Evolutionary conservation across 306 rosid genomes (phyloP), one percentile per base, ranked within the genome.

Genomic region (Cucurbita ficifolia): DNA sequence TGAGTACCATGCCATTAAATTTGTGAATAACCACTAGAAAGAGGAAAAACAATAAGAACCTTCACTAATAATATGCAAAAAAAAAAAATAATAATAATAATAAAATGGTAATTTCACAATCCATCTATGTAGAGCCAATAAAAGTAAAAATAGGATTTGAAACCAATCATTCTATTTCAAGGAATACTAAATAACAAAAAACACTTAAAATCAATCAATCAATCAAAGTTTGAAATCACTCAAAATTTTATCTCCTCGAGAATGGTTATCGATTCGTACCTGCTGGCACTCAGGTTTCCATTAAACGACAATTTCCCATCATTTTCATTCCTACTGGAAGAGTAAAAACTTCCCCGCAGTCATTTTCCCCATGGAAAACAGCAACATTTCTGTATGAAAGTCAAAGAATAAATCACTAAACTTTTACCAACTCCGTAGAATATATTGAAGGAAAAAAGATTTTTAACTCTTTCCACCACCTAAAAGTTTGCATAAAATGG

Each of bases 351-450:
- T 36, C 39, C 21, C 13, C 1, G 8, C 50, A 22, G 19, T 45
- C 49, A 53, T 42, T 52, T 70, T 14, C 70, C 53, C 80, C 80
- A 77, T n/a, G 71, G 70, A 58, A 68, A 77, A 51, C 80, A 77
- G 80, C 80, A 46, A 42, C 80, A 70, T 55, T 67, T 54, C 80
- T 77, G 76, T 64, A 21, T 4, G 6, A 59, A 18, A n/a, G 17
- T 10, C 12, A 45, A 49, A 61, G 21, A 75, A 24, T n/a, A 1
- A 10, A 36, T 33, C 63, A 51, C 6, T 29, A 8, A 18, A 4
- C 10, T 39, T 16, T 39, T 39, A 63, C 50, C 46, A 36, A 61
- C 49, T n/a, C 17, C 70, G 10, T 36, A 10, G 48, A 36, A 35
- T 24, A 40, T 1, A 57, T 4, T 43, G 36, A 43, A 16, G 3